Evolutionary conservation across 257 asterid species (phyloP), one percentile per base, ranked within the genome.

Genomic region (Cruciata laevipes): DNA sequence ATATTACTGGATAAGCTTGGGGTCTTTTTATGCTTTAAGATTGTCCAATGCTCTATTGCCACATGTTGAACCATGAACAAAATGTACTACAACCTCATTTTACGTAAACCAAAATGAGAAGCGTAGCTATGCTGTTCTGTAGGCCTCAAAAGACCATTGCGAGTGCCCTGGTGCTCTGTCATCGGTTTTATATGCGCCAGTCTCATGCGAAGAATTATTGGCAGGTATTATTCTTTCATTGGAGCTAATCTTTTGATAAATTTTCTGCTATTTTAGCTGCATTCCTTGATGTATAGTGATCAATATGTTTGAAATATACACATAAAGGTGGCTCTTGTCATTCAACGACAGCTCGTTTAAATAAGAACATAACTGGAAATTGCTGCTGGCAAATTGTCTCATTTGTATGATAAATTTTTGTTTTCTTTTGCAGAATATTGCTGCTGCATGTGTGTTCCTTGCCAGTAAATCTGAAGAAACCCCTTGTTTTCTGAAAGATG

Each of bases 201-300:
- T 47, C 55, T 47, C 55, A 47, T 21, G 20, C 55, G 0, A 47
- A 47, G 55, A 47, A 47, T 47, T 47, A 14, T 47, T 47, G 55
- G 55, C 55, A 87, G 95, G 90, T 87, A 74, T 49, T 58, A 58
- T 66, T 61, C 21, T 69, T 49, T 55, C 57, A 63, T 40, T 68
- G 58, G 51, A 42, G 1, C 11, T 74, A 64, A 27, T 58, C 74
- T 66, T 44, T 44, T 23, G 17, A 7, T 66, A 25, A 3, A 18
- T 27, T 55, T 57, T 27, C 57, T n/a, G 14, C 17, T 27, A 5
- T 24, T 16, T 12, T 47, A 27, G 60, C 60, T 47, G 44, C 61
- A 20, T 52, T 0, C 12, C 27, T 49, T 49, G 47, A 57, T 27
- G 12, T 51, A 49, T 17, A n/a, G 30, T 49, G 23, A 16, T 47